Evolutionary conservation across 2,329 filamentous ascomycete genomes (phyloP).

Genomic region (Botrytis paeoniae): DNA sequence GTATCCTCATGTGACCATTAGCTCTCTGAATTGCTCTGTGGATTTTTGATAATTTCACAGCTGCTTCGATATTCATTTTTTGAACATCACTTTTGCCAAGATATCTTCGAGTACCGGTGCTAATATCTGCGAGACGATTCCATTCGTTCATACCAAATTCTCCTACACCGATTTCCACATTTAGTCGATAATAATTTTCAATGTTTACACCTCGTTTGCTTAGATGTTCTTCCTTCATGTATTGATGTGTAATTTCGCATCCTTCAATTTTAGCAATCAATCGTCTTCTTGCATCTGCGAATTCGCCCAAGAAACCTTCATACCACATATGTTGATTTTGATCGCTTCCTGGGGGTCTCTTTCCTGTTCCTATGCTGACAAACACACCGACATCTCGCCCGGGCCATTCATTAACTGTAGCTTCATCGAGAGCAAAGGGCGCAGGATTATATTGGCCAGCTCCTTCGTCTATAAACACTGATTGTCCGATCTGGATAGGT

Average conservation of each 20-base stretch:
- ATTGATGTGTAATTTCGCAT: conserved; percentile 85
- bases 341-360: conserved; percentile 66
- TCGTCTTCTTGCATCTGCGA: conserved; percentile 81
- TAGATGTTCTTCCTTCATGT: conserved; percentile 78
- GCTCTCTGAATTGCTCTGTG: conserved; percentile 60
- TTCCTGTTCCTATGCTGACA: conserved; percentile 90
- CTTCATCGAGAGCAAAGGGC: conserved; percentile 83
- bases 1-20: conserved; percentile 20
- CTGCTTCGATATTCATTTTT: conserved; percentile 70
- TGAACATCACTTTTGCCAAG: conserved; percentile 72
- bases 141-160: conserved; percentile 99
- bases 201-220: conserved; percentile 73
- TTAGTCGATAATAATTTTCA: conserved; percentile 94
- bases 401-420: conserved; percentile 89
- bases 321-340: conserved; percentile 81
- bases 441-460: conserved; percentile 88
- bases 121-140: conserved; percentile 91
- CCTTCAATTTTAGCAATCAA: conserved; percentile 92
- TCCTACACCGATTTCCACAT: conserved; percentile 92
- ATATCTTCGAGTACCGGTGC: conserved; percentile 84
- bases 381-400: conserved; percentile 90
- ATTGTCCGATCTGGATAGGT: conserved; percentile 89
- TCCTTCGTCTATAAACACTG: conserved; percentile 90
- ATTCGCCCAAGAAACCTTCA: conserved; percentile 88
- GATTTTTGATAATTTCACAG: conserved; percentile 80